Conservation (phyloP, 2,329 filamentous ascomycete genomes). For the Phialemoniopsis sp. region DNA sequence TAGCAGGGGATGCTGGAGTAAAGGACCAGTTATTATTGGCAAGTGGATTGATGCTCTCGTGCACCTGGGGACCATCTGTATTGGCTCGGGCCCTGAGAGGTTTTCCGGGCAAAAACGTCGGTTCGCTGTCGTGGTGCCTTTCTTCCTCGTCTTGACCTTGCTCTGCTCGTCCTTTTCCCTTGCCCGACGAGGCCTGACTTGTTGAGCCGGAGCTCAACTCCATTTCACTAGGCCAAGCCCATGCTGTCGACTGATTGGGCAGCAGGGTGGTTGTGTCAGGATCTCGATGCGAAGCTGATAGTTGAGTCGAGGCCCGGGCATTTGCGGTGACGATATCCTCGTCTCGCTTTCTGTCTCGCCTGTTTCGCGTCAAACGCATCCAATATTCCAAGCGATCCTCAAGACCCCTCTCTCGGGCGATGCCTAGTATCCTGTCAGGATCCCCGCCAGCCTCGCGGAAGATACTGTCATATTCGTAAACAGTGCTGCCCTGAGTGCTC, state of each 20-base stretch:
- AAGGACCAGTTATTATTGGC: constrained; percentile 62
- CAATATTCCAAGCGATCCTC: constrained; percentile 56
- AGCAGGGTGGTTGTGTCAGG: too few relatives aligned
- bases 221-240: too few relatives aligned
- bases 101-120: constrained; percentile 1
- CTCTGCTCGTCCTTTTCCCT: constrained; percentile 11
- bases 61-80: constrained; percentile 50
- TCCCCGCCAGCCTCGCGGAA: constrained; percentile 59
- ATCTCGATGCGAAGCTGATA: too few relatives aligned
- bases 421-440: constrained; percentile 51
- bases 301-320: background rate
- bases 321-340: constrained; percentile 1
- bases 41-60: constrained; percentile 42
- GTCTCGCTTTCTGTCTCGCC: constrained; percentile 13
- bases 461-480: constrained; percentile 46
- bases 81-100: constrained; percentile 43
- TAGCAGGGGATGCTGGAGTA: too few relatives aligned
- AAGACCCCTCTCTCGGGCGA: constrained; percentile 58
- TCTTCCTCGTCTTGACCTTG: constrained; percentile 3
- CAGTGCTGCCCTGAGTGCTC: constrained; percentile 11
- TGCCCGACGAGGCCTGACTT: constrained; percentile 9
- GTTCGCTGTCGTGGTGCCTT: constrained; percentile 1
- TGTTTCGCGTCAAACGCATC: constrained; percentile 46
- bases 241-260: too few relatives aligned
- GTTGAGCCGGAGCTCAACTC: too few relatives aligned